phyloP scores from a whole-genome alignment of 1,284 basidiomycete species.

The Cutaneotrichosporon sp. region DNA sequence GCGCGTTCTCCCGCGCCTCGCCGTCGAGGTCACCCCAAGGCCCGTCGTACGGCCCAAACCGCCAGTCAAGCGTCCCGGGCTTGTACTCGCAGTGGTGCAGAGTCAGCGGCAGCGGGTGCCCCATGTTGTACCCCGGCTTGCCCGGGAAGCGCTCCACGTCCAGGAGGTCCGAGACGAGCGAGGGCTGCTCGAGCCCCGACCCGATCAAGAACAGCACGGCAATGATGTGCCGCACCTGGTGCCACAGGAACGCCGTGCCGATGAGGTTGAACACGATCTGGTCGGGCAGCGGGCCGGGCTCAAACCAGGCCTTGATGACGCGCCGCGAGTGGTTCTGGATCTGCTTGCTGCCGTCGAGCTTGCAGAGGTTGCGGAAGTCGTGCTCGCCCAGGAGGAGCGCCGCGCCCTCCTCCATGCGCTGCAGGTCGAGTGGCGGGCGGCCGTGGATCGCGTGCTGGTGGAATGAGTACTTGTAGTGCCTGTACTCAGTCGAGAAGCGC shows the following conservation, averaged over 20 bases:
- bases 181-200: slow-evolving; percentile 71
- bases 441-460: slow-evolving; percentile 46
- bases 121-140: slow-evolving; percentile 93
- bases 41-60: slow-evolving; percentile 60
- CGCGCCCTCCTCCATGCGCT: slow-evolving; percentile 76
- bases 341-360: slow-evolving; percentile 92
- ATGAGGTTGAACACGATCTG: slow-evolving; percentile 78
- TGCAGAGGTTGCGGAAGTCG: slow-evolving; percentile 96
- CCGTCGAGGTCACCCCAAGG: slow-evolving; percentile 24
- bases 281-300: slow-evolving; percentile 21
- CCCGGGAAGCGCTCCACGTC: slow-evolving; percentile 62
- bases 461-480: slow-evolving; percentile 99
- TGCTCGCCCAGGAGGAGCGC: slow-evolving; percentile 77
- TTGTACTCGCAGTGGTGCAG: slow-evolving; percentile 86
- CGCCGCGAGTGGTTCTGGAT: slow-evolving; percentile 62
- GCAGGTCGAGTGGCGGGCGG: slow-evolving; percentile 63
- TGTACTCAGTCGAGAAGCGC: slow-evolving; percentile 78
- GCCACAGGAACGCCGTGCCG: slow-evolving; percentile 90
- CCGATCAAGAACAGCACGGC: slow-evolving; percentile 89
- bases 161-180: slow-evolving; percentile 71
- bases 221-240: slow-evolving; percentile 97
- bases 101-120: slow-evolving; percentile 83
- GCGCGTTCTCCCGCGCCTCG: slow-evolving; percentile 21
- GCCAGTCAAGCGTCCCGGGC: slow-evolving; percentile 70
- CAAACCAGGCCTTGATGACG: slow-evolving; percentile 46